A percentile compares a stretch with the other conserved stretches of the same genome.
Evolutionary conservation across 495 filamentous ascomycete species (phyloP).

Genomic region (Tuber brumale): DNA sequence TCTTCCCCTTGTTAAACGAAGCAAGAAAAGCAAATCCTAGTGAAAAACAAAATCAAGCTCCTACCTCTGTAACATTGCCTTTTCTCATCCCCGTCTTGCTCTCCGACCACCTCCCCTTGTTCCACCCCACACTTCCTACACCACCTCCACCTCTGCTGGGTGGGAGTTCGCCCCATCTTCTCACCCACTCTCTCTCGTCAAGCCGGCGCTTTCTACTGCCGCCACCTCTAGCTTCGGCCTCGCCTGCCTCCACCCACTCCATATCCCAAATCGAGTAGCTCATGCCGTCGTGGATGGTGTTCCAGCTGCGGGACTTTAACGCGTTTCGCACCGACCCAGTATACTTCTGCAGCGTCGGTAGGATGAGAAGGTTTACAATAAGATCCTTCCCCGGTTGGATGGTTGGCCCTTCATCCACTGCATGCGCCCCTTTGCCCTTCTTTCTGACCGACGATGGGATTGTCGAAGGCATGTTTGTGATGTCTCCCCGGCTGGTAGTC

Average conservation of each 20-base stretch:
- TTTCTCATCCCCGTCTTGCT: conserved; percentile 24
- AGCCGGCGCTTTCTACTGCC: conserved; percentile 58
- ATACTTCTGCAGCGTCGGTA: conserved; percentile 73
- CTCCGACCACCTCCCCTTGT: conserved; percentile 33
- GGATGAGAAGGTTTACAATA: conserved; percentile 74
- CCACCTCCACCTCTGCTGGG: conserved; percentile 25
- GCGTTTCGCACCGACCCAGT: conserved; percentile 66
- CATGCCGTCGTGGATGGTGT: conserved; percentile 69
- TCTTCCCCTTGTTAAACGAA: conserved; percentile 26
- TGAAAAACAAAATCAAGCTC: conserved; percentile 29
- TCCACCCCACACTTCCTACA: conserved; percentile 34
- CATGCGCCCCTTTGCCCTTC: conserved; percentile 19
- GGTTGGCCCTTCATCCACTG: conserved; percentile 28
- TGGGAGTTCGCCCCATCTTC: conserved; percentile 38
- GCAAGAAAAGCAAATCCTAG: conserved; percentile 10
- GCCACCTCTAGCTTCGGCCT: conserved; percentile 59
- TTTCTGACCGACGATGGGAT: conserved; percentile 31
- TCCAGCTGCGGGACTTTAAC: conserved; percentile 70
- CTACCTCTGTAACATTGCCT: conserved; percentile 36
- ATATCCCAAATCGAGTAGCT: conserved; percentile 76
- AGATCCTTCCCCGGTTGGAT: conserved; percentile 54
- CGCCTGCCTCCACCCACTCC: conserved; percentile 72
- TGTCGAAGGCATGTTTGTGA: conserved; percentile 26
- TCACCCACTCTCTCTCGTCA: conserved; percentile 41
- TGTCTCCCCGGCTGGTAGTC: conserved; percentile 25